These are phyloP conservation scores for Camellia sinensis DNA, from an alignment of 148 eudicot species.

Conservation along the genomic window DNA sequence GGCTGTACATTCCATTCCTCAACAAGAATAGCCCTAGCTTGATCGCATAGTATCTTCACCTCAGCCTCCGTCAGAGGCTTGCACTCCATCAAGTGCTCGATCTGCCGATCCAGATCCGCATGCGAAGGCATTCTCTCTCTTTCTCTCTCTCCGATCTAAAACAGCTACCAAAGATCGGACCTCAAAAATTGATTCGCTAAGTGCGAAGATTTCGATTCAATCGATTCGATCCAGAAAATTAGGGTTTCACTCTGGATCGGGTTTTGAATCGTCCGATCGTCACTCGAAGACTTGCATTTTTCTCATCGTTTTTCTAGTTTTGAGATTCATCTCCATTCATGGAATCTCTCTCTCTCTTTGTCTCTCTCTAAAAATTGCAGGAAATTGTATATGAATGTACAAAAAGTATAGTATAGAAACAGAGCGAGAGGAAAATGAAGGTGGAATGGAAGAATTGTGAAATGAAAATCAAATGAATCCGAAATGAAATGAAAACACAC, in stretches of 20 bases:
- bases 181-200: background rate
- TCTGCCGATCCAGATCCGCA: slow-evolving; percentile 84
- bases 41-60: slow-evolving; percentile 80
- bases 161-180: background rate
- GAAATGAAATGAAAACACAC: slow-evolving; percentile 18
- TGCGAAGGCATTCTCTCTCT: slow-evolving; percentile 53
- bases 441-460: background rate
- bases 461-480: slow-evolving; percentile 43
- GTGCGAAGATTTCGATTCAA: slow-evolving; percentile 2
- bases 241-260: slow-evolving; percentile 12
- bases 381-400: slow-evolving; percentile 3
- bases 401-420: background rate
- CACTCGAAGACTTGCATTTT: background rate
- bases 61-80: slow-evolving; percentile 76
- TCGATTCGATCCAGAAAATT: slow-evolving; percentile 1
- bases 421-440: background rate
- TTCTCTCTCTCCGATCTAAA: slow-evolving; percentile 18
- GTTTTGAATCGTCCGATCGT: slow-evolving; percentile 7
- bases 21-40: slow-evolving; percentile 82
- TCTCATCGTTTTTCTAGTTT: background rate
- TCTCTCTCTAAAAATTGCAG: slow-evolving; percentile 16
- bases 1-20: slow-evolving; percentile 97
- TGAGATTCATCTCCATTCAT: slow-evolving; percentile 32
- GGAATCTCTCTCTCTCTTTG: background rate
- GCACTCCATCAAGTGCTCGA: slow-evolving; percentile 89